Evolutionary conservation across 352 stramenopile species (phyloP).

Genomic region (Poterioochromonas sp.): DNA sequence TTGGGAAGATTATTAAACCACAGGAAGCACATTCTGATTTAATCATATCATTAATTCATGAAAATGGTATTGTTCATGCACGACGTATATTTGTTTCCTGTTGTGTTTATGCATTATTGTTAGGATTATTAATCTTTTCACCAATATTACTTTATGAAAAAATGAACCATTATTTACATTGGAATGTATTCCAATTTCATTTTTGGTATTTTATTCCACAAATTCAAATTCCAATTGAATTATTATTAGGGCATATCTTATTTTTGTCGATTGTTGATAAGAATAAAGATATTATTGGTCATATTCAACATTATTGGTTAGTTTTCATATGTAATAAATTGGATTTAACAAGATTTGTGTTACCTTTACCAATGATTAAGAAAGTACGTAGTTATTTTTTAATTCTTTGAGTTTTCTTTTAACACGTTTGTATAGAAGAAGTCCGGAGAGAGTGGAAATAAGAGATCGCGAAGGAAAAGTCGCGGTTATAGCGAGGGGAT

Average conservation of each 20-base stretch:
- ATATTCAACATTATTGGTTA: not conserved
- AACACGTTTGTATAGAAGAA: not conserved
- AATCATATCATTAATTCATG: slow-evolving; percentile 15
- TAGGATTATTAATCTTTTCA: not conserved
- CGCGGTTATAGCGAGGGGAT: not conserved
- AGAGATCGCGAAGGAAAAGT: not conserved
- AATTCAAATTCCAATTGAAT: slow-evolving; percentile 14
- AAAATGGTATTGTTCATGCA: not conserved
- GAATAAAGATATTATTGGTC: slow-evolving; percentile 19
- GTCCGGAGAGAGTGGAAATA: not conserved
- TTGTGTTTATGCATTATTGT: not conserved
- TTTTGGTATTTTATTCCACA: slow-evolving; percentile 6
- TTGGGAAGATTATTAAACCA: slow-evolving; percentile 39
- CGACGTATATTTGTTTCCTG: not conserved
- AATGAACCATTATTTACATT: not conserved
- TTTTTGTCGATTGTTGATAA: slow-evolving; percentile 16
- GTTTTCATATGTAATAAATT: not conserved
- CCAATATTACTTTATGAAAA: not conserved
- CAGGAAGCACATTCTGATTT: slow-evolving; percentile 25
- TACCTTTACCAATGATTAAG: slow-evolving; percentile 8
- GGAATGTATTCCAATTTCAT: not conserved
- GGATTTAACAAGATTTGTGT: not conserved
- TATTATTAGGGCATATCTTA: not conserved
- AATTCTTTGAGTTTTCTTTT: not conserved
- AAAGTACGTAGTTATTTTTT: not conserved